phyloP scores from a whole-genome alignment of 1,284 basidiomycete species.

The Phenoliferia sp. region DNA sequence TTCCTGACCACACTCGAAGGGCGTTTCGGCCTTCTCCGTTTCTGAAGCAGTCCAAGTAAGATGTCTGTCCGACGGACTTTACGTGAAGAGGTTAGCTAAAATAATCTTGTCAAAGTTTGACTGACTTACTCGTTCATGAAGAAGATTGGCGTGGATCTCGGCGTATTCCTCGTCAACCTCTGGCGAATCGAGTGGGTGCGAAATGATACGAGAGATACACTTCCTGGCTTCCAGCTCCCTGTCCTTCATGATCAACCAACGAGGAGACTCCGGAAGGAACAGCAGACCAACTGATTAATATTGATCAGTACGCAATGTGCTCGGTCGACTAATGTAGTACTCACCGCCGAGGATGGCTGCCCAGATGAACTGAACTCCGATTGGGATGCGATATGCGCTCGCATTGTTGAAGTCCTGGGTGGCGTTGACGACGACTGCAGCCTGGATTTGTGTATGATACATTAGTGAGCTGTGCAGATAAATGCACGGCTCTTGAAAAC shows the following conservation, averaged over 20 bases:
- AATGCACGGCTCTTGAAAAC: too few relatives aligned
- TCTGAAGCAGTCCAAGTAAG: constrained; percentile 43
- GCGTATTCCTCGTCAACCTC: constrained; percentile 32
- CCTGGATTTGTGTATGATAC: constrained; percentile 37
- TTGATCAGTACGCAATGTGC: background rate
- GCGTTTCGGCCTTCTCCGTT: constrained; percentile 24
- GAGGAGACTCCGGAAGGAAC: background rate
- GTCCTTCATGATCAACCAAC: constrained; percentile 59
- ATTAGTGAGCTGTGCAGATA: too few relatives aligned
- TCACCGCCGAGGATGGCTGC: constrained; percentile 56
- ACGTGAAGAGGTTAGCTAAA: too few relatives aligned
- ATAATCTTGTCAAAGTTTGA: too few relatives aligned
- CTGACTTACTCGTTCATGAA: constrained; percentile 37
- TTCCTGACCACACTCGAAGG: constrained; percentile 39
- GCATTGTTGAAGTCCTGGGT: constrained; percentile 58
- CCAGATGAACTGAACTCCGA: constrained; percentile 57
- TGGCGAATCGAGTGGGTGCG: constrained; percentile 21
- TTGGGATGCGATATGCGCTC: constrained; percentile 53
- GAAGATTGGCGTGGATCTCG: constrained; percentile 30
- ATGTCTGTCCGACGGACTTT: constrained; percentile 36
- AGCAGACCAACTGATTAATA: background rate
- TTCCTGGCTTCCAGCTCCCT: constrained; percentile 59
- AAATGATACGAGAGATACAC: constrained; percentile 46
- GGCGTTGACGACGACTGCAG: constrained; percentile 68
- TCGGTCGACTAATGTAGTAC: background rate